Percentiles rank a stretch among this genome's conserved stretches.
These are phyloP conservation scores for Phytophthora crassamura DNA, from an alignment of 352 stramenopile genomes.

Conservation along the genomic window DNA sequence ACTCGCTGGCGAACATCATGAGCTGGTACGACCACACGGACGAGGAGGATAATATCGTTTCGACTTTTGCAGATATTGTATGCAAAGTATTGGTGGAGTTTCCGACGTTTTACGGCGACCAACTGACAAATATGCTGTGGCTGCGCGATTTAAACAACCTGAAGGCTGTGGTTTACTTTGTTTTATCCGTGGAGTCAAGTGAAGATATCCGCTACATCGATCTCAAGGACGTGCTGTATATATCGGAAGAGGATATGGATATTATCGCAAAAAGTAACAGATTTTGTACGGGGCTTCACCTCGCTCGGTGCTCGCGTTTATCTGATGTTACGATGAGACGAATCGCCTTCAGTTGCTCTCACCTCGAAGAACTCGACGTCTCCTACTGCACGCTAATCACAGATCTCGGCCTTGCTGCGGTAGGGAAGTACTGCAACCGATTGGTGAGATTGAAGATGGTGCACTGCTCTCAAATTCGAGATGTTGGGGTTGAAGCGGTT, in stretches of 20 bases:
- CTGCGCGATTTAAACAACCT: conserved; percentile 54
- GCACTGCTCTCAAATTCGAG: conserved; percentile 75
- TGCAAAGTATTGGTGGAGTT: conserved; percentile 64
- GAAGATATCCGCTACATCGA: conserved; percentile 66
- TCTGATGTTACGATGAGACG: conserved; percentile 51
- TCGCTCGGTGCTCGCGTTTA: conserved; percentile 49
- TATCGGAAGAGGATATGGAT: conserved; percentile 64
- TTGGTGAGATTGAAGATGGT: conserved; percentile 62
- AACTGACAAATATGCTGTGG: conserved; percentile 75
- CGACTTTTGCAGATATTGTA: conserved; percentile 76
- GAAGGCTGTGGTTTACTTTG: conserved; percentile 67
- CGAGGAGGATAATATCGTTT: conserved; percentile 45
- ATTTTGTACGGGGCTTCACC: conserved; percentile 51
- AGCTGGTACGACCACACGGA: conserved; percentile 48
- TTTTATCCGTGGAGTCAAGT: conserved; percentile 57
- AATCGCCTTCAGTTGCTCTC: conserved; percentile 52
- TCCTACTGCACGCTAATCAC: conserved; percentile 73
- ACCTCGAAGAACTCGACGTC: conserved; percentile 83
- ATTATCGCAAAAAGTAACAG: conserved; percentile 64
- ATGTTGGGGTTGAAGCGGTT: conserved; percentile 78
- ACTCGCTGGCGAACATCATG: conserved; percentile 64
- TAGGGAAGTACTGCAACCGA: conserved; percentile 60
- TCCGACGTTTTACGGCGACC: conserved; percentile 72
- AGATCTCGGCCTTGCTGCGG: conserved; percentile 51
- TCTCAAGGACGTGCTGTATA: conserved; percentile 56